These are phyloP conservation scores for Camellia granthamiana DNA, from an alignment of 148 eudicot species.

Conservation along the genomic window DNA sequence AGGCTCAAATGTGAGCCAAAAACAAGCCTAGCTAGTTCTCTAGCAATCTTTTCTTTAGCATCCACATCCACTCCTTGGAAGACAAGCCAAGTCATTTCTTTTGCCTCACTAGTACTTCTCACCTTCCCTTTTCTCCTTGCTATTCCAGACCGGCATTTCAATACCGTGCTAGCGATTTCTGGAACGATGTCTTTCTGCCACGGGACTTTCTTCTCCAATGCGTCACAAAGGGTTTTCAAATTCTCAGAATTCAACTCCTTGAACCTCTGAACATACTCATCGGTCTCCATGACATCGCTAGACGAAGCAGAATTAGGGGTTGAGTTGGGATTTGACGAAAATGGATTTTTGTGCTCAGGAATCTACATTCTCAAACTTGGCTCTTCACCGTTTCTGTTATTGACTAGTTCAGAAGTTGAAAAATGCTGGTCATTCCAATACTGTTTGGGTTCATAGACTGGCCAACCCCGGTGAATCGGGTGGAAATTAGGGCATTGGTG, in stretches of 20 bases:
- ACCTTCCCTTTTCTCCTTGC: constrained; percentile 33
- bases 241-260: constrained; percentile 60
- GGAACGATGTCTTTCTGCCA: constrained; percentile 56
- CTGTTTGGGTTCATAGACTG: constrained; percentile 25
- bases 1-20: constrained; percentile 64
- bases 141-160: constrained; percentile 66
- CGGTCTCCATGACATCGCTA: constrained; percentile 56
- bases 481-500: constrained; percentile 31
- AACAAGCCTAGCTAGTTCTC: constrained; percentile 63
- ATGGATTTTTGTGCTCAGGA: constrained; percentile 22
- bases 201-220: constrained; percentile 70
- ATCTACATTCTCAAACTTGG: constrained; percentile 33
- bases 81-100: constrained; percentile 85
- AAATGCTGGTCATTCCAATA: constrained; percentile 14
- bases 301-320: constrained; percentile 53
- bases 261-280: constrained; percentile 46
- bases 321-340: constrained; percentile 45
- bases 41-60: constrained; percentile 68
- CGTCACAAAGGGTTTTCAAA: constrained; percentile 52
- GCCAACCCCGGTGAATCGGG: constrained; percentile 15
- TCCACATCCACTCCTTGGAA: constrained; percentile 65
- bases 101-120: constrained; percentile 15
- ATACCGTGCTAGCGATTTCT: constrained; percentile 60
- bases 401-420: constrained; percentile 6
- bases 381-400: constrained; percentile 12